These are phyloP conservation scores for Boletus coccyginus DNA, from an alignment of 768 basidiomycete genomes.

Conservation along the genomic window DNA sequence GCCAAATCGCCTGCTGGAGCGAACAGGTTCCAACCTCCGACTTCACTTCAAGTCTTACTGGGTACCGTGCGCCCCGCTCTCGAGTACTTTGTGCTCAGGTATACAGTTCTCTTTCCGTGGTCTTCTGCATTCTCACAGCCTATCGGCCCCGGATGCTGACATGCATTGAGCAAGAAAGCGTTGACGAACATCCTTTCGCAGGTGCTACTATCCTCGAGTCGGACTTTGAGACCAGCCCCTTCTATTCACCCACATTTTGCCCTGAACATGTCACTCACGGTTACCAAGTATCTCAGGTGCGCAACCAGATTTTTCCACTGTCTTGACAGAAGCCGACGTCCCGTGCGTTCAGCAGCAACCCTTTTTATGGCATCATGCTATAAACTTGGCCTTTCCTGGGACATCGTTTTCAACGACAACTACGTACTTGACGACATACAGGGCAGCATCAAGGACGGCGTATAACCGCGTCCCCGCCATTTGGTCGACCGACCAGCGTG, in stretches of 20 bases:
- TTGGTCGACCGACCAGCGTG: constrained; percentile 10
- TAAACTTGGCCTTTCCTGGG: constrained; percentile 7
- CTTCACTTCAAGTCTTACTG: background rate
- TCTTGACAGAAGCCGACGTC: background rate
- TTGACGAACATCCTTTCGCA: no score
- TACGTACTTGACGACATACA: constrained; percentile 8
- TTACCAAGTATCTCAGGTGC: constrained; percentile 9
- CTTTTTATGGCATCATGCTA: background rate
- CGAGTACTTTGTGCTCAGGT: constrained; percentile 12
- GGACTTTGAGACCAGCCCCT: no score
- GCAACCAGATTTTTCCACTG: constrained; percentile 2
- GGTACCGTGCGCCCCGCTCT: background rate
- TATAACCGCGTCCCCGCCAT: constrained; percentile 10
- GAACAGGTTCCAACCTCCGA: constrained; percentile 9
- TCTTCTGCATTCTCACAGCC: background rate
- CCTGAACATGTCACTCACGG: constrained; percentile 5
- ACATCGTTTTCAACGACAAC: constrained; percentile 10
- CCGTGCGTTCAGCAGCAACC: constrained; percentile 6
- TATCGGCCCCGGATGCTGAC: constrained; percentile 6
- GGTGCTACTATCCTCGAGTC: no score
- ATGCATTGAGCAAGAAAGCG: no score
- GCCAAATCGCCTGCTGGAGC: constrained; percentile 2
- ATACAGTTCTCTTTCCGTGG: background rate
- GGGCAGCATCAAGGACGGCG: constrained; percentile 10
- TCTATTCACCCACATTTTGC: constrained; percentile 9